phyloP scores from a whole-genome alignment of 2,329 filamentous ascomycete species.

The Exophiala calicioides region DNA sequence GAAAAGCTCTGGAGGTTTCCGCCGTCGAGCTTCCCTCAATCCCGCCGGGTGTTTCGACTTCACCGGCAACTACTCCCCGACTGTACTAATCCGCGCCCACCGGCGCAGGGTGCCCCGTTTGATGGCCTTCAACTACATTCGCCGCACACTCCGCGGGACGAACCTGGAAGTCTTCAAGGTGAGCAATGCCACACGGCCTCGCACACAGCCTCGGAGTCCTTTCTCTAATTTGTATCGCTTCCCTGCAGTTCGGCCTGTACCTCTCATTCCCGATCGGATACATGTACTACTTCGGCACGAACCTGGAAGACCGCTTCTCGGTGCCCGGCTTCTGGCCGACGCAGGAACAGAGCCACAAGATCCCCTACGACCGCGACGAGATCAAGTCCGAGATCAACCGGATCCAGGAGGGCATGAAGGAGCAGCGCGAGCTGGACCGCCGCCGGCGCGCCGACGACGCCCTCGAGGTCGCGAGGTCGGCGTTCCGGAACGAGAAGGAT shows the following conservation, averaged over 20 bases:
- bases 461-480: constrained; percentile 38
- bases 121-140: constrained; percentile 40
- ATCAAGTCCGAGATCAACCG: constrained; percentile 72
- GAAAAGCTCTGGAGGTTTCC: too few species aligned
- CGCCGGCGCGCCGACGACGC: constrained; percentile 27
- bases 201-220: neutral
- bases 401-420: constrained; percentile 49
- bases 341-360: constrained; percentile 54
- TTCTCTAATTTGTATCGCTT: constrained; percentile 6
- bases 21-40: too few species aligned
- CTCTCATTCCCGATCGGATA: constrained; percentile 97
- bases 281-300: constrained; percentile 99
- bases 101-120: too few species aligned
- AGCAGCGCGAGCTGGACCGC: constrained; percentile 17
- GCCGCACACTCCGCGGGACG: constrained; percentile 69
- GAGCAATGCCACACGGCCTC: constrained; percentile 30
- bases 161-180: constrained; percentile 97
- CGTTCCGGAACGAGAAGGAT: constrained; percentile 33
- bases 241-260: constrained; percentile 86
- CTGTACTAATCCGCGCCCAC: too few species aligned
- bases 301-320: constrained; percentile 87
- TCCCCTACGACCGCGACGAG: constrained; percentile 55
- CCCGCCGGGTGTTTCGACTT: too few species aligned
- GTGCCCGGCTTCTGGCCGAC: constrained; percentile 95
- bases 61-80: too few species aligned